A percentile compares a stretch with the other conserved stretches of the same genome.
These are phyloP conservation scores for Auriscalpium microsporum DNA, from an alignment of 768 basidiomycete species.

Conservation along the genomic window DNA sequence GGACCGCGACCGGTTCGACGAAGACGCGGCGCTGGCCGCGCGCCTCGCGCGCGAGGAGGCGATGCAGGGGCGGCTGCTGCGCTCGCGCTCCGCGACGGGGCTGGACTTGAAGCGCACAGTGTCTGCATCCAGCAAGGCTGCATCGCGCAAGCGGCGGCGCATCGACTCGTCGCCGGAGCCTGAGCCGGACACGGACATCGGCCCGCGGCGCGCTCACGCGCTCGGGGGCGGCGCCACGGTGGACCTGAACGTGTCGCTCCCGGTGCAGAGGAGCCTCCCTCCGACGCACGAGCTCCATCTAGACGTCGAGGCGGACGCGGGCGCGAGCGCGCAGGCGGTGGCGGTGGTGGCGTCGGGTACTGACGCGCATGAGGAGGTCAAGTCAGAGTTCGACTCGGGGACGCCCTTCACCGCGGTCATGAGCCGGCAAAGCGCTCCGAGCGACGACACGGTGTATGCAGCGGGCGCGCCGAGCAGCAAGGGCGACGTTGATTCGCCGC, in stretches of 20 bases:
- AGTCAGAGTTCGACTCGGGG: conserved; percentile 39
- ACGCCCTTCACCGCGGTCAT: conserved; percentile 42
- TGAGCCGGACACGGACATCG: conserved; percentile 9
- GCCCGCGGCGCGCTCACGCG: conserved; percentile 1
- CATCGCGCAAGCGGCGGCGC: conserved; percentile 23
- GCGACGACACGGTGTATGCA: conserved; percentile 47
- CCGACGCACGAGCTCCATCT: not conserved
- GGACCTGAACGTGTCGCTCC: not conserved
- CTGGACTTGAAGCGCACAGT: conserved; percentile 8
- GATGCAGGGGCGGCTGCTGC: conserved; percentile 19
- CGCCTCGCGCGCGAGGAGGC: conserved; percentile 22
- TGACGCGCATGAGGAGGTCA: conserved; percentile 25
- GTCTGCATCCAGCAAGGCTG: not conserved
- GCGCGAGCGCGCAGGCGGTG: not conserved
- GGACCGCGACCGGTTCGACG: conserved; percentile 7
- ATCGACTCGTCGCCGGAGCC: conserved; percentile 21
- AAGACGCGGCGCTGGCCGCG: conserved; percentile 21
- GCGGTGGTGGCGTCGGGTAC: not conserved
- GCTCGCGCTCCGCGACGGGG: conserved; percentile 23
- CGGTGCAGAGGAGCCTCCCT: not conserved
- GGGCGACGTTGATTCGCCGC: conserved; percentile 3
- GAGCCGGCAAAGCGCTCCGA: conserved; percentile 47
- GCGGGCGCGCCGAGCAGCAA: conserved; percentile 18
- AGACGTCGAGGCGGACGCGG: not conserved
- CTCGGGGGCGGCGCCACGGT: not conserved